Conservation (phyloP, 257 asterid species). For the Echium plantagineum region DNA sequence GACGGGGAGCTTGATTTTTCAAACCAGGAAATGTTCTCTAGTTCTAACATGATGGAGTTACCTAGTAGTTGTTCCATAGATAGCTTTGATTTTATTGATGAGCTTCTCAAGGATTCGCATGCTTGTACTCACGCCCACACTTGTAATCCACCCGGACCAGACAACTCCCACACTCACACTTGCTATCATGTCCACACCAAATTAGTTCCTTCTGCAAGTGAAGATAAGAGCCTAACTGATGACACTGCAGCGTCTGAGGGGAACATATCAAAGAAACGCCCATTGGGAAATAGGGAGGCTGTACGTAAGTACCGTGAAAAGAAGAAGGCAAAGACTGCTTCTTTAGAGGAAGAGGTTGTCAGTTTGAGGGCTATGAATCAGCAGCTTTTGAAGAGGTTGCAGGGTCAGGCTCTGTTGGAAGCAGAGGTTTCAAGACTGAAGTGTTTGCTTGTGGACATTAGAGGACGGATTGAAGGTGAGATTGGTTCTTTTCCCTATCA, state of each 20-base stretch:
- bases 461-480: no score
- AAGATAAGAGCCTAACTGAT: no score
- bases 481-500: no score
- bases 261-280: constrained; percentile 57
- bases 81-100: constrained; percentile 28
- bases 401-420: no score
- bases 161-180: no score
- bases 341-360: constrained; percentile 77
- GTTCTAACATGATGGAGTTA: constrained; percentile 29
- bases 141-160: no score
- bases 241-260: constrained; percentile 83
- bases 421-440: no score
- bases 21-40: constrained; percentile 25
- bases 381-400: no score
- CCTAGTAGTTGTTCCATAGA: constrained; percentile 34
- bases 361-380: constrained; percentile 61
- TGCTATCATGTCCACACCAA: no score
- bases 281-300: constrained; percentile 89
- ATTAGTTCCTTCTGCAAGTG: no score
- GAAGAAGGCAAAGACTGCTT: constrained; percentile 87
- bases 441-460: no score
- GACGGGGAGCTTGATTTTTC: no score
- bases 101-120: constrained; percentile 31
- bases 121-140: constrained; percentile 78
- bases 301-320: constrained; percentile 93